Evolutionary conservation across 306 rosid genomes (phyloP).

Genomic region (Ochetophila trinervis): DNA sequence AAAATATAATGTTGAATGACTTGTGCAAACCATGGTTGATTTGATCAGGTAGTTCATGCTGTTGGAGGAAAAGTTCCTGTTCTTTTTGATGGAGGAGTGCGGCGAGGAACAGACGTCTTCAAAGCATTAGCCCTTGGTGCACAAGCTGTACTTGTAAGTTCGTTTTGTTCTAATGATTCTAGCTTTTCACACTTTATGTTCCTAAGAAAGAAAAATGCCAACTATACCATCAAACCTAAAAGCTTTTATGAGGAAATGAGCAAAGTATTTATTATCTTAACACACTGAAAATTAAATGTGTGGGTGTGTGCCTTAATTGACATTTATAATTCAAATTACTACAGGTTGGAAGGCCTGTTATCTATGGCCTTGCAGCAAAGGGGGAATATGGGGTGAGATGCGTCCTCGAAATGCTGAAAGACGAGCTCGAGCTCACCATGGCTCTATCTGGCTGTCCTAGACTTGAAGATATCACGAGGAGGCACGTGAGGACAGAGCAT

Average conservation of each 20-base stretch:
- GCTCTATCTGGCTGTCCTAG: constrained; percentile 50
- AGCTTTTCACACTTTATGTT: background rate
- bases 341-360: constrained; percentile 57
- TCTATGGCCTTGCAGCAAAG: constrained; percentile 47
- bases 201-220: no score
- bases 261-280: background rate
- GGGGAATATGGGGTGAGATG: constrained; percentile 54
- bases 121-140: constrained; percentile 71
- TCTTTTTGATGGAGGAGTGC: constrained; percentile 61
- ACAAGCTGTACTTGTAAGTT: constrained; percentile 58
- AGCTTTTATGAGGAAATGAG: no score
- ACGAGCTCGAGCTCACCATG: constrained; percentile 54
- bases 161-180: background rate
- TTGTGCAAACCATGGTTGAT: background rate
- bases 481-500: constrained; percentile 38
- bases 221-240: no score
- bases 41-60: constrained; percentile 45
- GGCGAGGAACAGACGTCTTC: constrained; percentile 60
- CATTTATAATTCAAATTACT: background rate
- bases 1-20: background rate
- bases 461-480: constrained; percentile 43
- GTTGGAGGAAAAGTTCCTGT: constrained; percentile 53
- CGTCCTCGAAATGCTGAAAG: constrained; percentile 50
- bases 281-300: background rate
- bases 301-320: background rate